Base-by-base conservation (phyloP, 176 grass and related monocot genomes). In the Oryza punctata region DNA sequence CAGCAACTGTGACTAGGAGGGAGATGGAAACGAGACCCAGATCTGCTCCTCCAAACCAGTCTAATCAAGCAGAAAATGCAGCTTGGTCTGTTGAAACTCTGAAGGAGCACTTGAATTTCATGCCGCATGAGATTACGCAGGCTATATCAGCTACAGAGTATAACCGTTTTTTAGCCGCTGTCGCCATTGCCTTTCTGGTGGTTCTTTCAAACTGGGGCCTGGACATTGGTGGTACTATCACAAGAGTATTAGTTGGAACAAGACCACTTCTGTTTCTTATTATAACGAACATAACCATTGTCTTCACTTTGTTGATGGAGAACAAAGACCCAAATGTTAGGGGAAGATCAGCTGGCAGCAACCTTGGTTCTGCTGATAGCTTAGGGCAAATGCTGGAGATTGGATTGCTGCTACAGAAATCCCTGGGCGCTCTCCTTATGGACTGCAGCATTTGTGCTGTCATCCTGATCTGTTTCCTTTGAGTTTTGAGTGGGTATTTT, bases 361-460 rank as follows among this genome's bases (percentile, higher is more conserved):
- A 87, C 49, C 60, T 83, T 49, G 80, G 75, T 65, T 90, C 85
- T 79, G 83, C 61, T 12, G 89, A 91, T 76, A 89, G 84, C 66
- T 61, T 95, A 60, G 79, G 89, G n/a, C 59, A 87, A 1, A 83
- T 73, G 70, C 54, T 96, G 47, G 96, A 99, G 40, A 59, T 85
- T 3, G 84, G 85, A 7, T 78, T 94, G 67, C 65, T 99, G 27
- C 40, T 90, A 37, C 91, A 92, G 87, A 96, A 89, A 73, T 70
- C 85, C 5, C 63, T 79, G 19, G 83, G 78, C 6, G 89, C 93
- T 57, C 73, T 90, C 59, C 72, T 92, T 47, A 94, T 96, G 63
- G 96, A 99, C 81, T 87, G 76, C 72, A 91, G 91, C 54, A 72
- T 95, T 75, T 98, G 86, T 26, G 87, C 91, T 21, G 87, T 94